phyloP scores from a whole-genome alignment of 148 eudicot species.

The Linanthus parryae region DNA sequence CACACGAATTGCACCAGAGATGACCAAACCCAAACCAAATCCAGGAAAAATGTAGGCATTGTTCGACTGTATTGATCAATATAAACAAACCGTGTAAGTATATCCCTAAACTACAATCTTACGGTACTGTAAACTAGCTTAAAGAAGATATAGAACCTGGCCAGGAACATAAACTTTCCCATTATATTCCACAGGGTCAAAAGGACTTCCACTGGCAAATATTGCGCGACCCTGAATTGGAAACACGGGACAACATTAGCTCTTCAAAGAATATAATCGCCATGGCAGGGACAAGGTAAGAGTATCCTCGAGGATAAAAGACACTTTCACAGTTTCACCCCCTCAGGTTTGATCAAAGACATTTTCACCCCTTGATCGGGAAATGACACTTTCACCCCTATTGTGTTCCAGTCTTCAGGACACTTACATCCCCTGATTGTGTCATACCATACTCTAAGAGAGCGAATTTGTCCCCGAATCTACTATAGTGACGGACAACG shows the following conservation, averaged over 20 bases:
- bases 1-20: conserved; percentile 91
- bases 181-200: conserved; percentile 70
- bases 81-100: neutral
- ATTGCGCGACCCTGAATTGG: conserved; percentile 64
- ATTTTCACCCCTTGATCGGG: no score
- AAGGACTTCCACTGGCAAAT: conserved; percentile 93
- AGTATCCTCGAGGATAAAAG: no score
- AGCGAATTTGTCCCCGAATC: no score
- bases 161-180: conserved; percentile 70
- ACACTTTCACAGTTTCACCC: no score
- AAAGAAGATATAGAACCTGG: conserved; percentile 43
- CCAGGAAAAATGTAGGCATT: conserved; percentile 97
- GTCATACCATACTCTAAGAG: no score
- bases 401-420: no score
- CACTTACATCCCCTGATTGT: no score
- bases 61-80: conserved; percentile 47
- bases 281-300: neutral
- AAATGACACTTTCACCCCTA: no score
- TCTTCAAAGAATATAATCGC: no score
- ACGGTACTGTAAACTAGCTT: neutral
- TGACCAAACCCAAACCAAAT: conserved; percentile 82
- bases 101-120: neutral
- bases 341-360: no score
- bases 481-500: no score
- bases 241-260: conserved; percentile 5